Base-by-base conservation (phyloP, 345 rosid genomes). In the Physaria fendleri region DNA sequence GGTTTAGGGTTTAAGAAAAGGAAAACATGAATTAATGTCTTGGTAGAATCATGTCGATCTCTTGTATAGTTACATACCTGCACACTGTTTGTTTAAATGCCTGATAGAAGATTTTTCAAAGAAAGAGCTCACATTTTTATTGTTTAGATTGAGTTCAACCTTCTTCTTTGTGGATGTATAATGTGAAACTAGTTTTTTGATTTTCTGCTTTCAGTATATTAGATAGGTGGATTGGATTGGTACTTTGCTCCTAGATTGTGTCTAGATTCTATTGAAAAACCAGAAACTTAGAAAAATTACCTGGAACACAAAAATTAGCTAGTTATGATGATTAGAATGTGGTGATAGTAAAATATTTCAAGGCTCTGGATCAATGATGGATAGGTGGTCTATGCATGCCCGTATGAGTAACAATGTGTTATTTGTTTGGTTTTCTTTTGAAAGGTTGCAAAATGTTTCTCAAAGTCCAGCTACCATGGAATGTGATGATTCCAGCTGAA, bases 381-480 rank as follows among this genome's bases (percentile, higher is more conserved):
- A n/a, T n/a, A n/a, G n/a, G n/a, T n/a, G n/a, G n/a, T 54, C 1
- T 37, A 10, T 22, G 15, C 5, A 39, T 39, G 59, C 14, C 16
- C 44, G n/a, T n/a, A n/a, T n/a, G n/a, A n/a, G 21, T 54, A 30
- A 23, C 12, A 1, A 5, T 34, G 33, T 61, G 57, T 38, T 23
- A 40, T 6, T 51, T 24, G 10, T 27, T 15, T 30, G 10, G 5
- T 14, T n/a, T n/a, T n/a, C n/a, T n/a, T n/a, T 54, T 62, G 25
- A 7, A 53, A 50, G 74, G 56, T 29, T 37, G 29, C n/a, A 64
- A 25, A 16, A 88, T 86, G 99, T 88, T 69, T 65, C 86, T 93
- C 63, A 76, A 89, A 69, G 91, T 82, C 22, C 56, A 77, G 76
- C 15, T 87, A 64, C 84, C 85, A 0, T 89, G 95, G 97, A 85